Conservation (phyloP, 805 yeast genomes). For the Pichia cephalocereana region DNA sequence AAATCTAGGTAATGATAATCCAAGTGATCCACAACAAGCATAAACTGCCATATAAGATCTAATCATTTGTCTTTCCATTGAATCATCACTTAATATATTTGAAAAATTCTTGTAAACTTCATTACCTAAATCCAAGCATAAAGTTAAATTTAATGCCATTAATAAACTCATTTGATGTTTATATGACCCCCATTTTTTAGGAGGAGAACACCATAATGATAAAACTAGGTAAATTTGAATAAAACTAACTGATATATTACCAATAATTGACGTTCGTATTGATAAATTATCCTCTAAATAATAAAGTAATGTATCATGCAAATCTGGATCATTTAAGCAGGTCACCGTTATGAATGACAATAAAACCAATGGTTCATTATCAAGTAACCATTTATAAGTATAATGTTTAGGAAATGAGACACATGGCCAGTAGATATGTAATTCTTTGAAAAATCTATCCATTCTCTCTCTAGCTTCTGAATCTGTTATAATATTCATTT, state of each 20-base stretch:
- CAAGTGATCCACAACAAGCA: conserved; percentile 42
- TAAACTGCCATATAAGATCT: conserved; percentile 40
- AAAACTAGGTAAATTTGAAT: conserved; percentile 36
- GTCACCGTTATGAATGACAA: conserved; percentile 38
- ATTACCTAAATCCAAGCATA: conserved; percentile 42
- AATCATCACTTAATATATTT: conserved; percentile 20
- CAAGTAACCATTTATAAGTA: conserved; percentile 32
- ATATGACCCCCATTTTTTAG: conserved; percentile 42
- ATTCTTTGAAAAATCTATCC: conserved; percentile 27
- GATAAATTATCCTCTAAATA: conserved; percentile 39
- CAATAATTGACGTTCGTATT: conserved; percentile 34
- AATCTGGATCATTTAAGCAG: conserved; percentile 34
- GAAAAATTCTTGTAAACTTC: conserved; percentile 22
- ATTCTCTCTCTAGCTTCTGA: conserved; percentile 27
- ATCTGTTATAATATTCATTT: conserved; percentile 24
- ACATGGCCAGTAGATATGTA: conserved; percentile 41
- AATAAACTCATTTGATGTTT: conserved; percentile 42
- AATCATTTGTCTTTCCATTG: conserved; percentile 29
- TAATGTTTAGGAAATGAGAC: conserved; percentile 31
- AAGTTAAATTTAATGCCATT: conserved; percentile 34
- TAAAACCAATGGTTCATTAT: conserved; percentile 35
- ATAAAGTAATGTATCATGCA: conserved; percentile 34
- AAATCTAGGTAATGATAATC: conserved; percentile 41
- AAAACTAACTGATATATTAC: conserved; percentile 33
- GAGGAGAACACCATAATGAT: conserved; percentile 47